phyloP scores from a whole-genome alignment of 306 rosid genomes.

The Pterocarpus santalinus region DNA sequence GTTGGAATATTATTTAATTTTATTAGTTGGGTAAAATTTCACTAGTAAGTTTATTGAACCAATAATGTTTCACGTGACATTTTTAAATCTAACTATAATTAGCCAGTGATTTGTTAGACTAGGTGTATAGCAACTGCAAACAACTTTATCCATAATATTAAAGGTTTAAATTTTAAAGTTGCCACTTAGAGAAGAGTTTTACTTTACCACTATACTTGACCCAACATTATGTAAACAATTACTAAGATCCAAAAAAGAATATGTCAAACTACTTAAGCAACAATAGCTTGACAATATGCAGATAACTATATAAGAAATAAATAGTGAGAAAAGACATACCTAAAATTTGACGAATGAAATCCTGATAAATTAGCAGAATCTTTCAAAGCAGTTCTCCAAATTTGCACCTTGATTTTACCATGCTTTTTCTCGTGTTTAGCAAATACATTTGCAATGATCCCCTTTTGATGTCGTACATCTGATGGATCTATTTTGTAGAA shows the following conservation, averaged over 20 bases:
- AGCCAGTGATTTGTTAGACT: no score
- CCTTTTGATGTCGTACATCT: slow-evolving; percentile 14
- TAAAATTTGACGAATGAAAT: neutral
- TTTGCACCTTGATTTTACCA: neutral
- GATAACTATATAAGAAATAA: neutral
- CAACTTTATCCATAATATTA: no score
- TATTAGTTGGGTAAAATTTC: neutral
- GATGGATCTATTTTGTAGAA: slow-evolving; percentile 14
- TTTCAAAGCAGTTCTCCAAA: slow-evolving; percentile 20
- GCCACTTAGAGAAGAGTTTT: no score
- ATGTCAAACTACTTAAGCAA: neutral
- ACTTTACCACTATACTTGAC: no score
- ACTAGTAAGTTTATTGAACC: neutral
- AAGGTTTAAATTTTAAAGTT: no score
- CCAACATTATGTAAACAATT: no score
- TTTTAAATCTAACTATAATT: no score
- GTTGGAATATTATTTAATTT: neutral
- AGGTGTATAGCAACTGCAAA: no score
- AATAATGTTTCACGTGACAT: neutral
- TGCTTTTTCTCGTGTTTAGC: neutral
- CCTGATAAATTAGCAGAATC: neutral
- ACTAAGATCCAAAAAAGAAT: no score
- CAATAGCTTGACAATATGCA: neutral
- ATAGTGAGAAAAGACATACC: neutral
- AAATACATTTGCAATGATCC: slow-evolving; percentile 1